These are phyloP conservation scores for Boechera divaricarpa DNA, from an alignment of 345 rosid species.

Conservation along the genomic window DNA sequence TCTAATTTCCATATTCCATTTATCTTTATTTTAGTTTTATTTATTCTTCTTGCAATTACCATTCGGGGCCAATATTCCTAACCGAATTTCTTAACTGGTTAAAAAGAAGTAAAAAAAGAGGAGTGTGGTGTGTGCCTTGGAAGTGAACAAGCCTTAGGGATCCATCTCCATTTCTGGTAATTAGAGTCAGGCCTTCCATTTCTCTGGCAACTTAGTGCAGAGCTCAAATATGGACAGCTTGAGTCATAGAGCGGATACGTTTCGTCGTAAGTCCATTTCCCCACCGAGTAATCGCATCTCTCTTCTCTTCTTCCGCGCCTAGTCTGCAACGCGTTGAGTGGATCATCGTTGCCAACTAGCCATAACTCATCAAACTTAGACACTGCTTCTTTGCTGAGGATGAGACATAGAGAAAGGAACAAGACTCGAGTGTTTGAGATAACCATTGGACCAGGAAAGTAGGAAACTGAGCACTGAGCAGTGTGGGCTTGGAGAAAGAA, in stretches of 20 bases:
- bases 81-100: not conserved
- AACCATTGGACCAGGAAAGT: constrained; percentile 31
- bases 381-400: constrained; percentile 27
- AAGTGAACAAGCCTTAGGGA: constrained; percentile 74
- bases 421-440: constrained; percentile 19
- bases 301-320: constrained; percentile 40
- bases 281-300: constrained; percentile 67
- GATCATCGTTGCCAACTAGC: constrained; percentile 44
- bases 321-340: constrained; percentile 44
- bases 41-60: no score
- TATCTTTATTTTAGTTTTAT: no score
- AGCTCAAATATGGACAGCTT: constrained; percentile 78
- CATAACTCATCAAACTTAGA: constrained; percentile 45
- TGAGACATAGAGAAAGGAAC: constrained; percentile 25
- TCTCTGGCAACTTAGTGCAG: constrained; percentile 75
- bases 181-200: constrained; percentile 94
- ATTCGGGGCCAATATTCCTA: no score
- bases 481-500: constrained; percentile 21
- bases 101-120: not conserved
- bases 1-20: no score
- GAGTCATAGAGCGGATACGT: constrained; percentile 88
- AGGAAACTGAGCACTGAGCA: not conserved
- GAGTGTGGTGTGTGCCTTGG: constrained; percentile 59
- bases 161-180: constrained; percentile 94
- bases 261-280: constrained; percentile 79